A percentile compares a stretch with the other conserved stretches of the same genome.
These are phyloP conservation scores for Marasmius oreades DNA, from an alignment of 1,284 basidiomycete species.

Conservation along the genomic window DNA sequence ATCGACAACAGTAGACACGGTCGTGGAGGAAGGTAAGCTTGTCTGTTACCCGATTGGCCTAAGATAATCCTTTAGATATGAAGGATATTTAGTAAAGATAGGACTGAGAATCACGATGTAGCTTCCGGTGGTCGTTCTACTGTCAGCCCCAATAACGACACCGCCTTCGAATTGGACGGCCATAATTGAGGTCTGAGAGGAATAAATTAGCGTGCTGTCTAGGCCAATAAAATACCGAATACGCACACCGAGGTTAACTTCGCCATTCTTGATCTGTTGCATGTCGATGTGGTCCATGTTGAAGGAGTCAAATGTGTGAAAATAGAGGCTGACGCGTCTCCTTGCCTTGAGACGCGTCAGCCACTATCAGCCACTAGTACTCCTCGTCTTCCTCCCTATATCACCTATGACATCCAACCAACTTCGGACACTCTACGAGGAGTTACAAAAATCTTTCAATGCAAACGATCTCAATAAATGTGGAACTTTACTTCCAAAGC, in stretches of 20 bases:
- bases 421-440: conserved; percentile 58
- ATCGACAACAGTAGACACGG: conserved; percentile 98
- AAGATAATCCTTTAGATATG: conserved; percentile 7
- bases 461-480: conserved; percentile 64
- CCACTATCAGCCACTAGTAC: conserved; percentile 30
- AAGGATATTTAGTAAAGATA: not conserved
- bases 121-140: conserved; percentile 93
- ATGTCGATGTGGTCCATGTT: conserved; percentile 73
- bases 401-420: conserved; percentile 47
- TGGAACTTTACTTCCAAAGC: conserved; percentile 57
- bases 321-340: conserved; percentile 27
- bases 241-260: conserved; percentile 92
- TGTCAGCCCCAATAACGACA: conserved; percentile 96
- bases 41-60: conserved; percentile 98
- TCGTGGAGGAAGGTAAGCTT: conserved; percentile 97
- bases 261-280: conserved; percentile 81
- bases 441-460: conserved; percentile 60
- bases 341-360: conserved; percentile 71
- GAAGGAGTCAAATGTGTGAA: conserved; percentile 20
- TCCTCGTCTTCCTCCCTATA: conserved; percentile 7
- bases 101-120: conserved; percentile 68
- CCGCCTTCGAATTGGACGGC: conserved; percentile 95
- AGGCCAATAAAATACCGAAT: not conserved
- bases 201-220: conserved; percentile 7
- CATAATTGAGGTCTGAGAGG: conserved; percentile 93